Conservation (phyloP, 2,329 filamentous ascomycete genomes). For the Hyphodiscus sp. region DNA sequence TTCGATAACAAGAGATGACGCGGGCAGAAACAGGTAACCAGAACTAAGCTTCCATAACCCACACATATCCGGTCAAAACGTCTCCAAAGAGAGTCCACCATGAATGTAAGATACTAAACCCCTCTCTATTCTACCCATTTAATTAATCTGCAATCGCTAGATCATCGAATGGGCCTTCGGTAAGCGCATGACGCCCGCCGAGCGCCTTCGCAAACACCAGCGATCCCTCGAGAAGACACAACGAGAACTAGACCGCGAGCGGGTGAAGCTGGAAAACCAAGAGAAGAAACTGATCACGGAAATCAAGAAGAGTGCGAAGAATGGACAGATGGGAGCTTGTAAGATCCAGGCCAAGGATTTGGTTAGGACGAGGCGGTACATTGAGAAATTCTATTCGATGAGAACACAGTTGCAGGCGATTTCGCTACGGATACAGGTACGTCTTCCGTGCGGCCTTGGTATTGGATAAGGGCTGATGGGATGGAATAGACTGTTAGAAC, state of each 20-base stretch:
- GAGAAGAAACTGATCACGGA: slow-evolving; percentile 95
- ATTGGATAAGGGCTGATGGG: background rate
- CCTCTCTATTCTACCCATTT: background rate
- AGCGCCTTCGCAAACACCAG: slow-evolving; percentile 89
- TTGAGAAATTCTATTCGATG: slow-evolving; percentile 99
- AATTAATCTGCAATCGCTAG: slow-evolving; percentile 38
- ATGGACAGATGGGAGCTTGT: slow-evolving; percentile 95
- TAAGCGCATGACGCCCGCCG: slow-evolving; percentile 96
- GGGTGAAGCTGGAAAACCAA: slow-evolving; percentile 94
- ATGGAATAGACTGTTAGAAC: slow-evolving; percentile 76
- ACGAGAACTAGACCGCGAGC: slow-evolving; percentile 88
- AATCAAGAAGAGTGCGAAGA: slow-evolving; percentile 98
- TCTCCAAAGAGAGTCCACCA: slow-evolving; percentile 9
- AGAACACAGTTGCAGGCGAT: slow-evolving; percentile 95
- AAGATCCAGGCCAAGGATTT: slow-evolving; percentile 98
- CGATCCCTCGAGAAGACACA: slow-evolving; percentile 96
- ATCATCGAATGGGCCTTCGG: slow-evolving; percentile 99
- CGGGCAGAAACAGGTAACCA: background rate
- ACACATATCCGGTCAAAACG: background rate
- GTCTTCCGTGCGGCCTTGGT: background rate
- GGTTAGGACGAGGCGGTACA: slow-evolving; percentile 86
- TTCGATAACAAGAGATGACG: background rate
- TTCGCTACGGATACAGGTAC: slow-evolving; percentile 84
- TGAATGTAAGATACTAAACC: slow-evolving; percentile 47
- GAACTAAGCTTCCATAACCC: background rate